These are phyloP conservation scores for Rhodomyrtus tomentosa DNA, from an alignment of 345 rosid species.

Conservation along the genomic window DNA sequence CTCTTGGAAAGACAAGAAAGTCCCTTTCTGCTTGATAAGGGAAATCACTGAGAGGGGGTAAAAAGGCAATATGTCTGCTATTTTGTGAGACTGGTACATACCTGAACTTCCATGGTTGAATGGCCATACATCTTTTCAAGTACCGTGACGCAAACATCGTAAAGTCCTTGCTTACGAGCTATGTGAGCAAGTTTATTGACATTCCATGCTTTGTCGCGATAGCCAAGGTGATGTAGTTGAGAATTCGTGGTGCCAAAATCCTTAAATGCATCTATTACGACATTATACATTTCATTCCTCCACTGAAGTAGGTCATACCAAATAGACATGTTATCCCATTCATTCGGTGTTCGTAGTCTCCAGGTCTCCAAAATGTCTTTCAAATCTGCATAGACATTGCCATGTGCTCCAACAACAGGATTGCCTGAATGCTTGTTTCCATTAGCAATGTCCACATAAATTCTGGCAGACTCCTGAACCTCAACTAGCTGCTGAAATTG, in stretches of 20 bases:
- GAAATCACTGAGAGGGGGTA: background rate
- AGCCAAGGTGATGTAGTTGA: conserved; percentile 93
- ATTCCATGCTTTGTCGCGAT: conserved; percentile 98
- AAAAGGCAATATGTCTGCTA: background rate
- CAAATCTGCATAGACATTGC: conserved; percentile 84
- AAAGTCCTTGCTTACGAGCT: conserved; percentile 94
- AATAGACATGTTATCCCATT: conserved; percentile 94
- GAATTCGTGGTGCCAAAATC: conserved; percentile 60
- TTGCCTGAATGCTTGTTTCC: conserved; percentile 68
- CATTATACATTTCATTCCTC: conserved; percentile 97
- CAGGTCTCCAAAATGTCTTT: conserved; percentile 97
- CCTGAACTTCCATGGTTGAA: conserved; percentile 99
- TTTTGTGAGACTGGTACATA: conserved; percentile 7
- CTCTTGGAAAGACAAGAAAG: too few relatives aligned
- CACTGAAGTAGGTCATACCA: conserved; percentile 98
- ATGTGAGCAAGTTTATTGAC: conserved; percentile 96
- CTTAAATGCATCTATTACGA: conserved; percentile 91
- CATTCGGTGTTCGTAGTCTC: conserved; percentile 97
- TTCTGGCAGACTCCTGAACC: conserved; percentile 93
- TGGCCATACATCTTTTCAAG: conserved; percentile 99
- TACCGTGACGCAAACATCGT: conserved; percentile 82
- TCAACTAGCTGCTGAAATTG: conserved; percentile 97
- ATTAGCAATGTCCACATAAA: conserved; percentile 77
- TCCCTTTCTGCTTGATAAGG: too few relatives aligned
- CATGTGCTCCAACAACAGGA: conserved; percentile 56